phyloP scores from a whole-genome alignment of 148 eudicot genomes.

The Hydrangea macrophylla region DNA sequence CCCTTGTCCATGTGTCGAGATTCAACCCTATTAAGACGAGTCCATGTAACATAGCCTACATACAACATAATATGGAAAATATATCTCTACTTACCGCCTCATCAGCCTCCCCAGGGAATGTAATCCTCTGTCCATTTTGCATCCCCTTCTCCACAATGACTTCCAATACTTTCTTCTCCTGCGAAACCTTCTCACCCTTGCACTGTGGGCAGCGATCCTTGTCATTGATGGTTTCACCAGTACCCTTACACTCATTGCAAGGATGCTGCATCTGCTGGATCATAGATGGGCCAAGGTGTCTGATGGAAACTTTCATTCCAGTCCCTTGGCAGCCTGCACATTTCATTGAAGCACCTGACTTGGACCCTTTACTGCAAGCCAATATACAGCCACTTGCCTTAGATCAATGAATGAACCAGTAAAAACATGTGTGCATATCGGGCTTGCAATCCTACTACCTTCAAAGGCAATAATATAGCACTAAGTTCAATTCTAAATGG shows the following conservation, averaged over 20 bases:
- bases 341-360: slow-evolving; percentile 53
- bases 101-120: slow-evolving; percentile 55
- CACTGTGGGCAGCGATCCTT: slow-evolving; percentile 53
- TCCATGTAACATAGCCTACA: neutral
- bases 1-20: no score
- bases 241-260: slow-evolving; percentile 53
- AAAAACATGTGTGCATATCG: no score
- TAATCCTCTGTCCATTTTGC: slow-evolving; percentile 52
- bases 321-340: slow-evolving; percentile 55
- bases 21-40: no score
- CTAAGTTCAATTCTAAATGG: no score
- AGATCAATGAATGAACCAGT: slow-evolving; percentile 1
- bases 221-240: slow-evolving; percentile 52
- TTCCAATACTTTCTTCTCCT: slow-evolving; percentile 53
- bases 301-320: slow-evolving; percentile 49
- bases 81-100: slow-evolving; percentile 36
- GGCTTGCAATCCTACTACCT: no score
- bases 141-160: slow-evolving; percentile 52
- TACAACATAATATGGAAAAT: neutral
- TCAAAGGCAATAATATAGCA: no score
- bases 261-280: slow-evolving; percentile 63
- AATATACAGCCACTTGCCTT: neutral
- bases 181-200: slow-evolving; percentile 51
- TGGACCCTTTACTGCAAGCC: slow-evolving; percentile 46
- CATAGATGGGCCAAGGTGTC: slow-evolving; percentile 57